Percentiles rank a stretch among this genome's conserved stretches.
Evolutionary conservation across 2,329 filamentous ascomycete genomes (phyloP).

Genomic region (Pseudocercospora crystallina): DNA sequence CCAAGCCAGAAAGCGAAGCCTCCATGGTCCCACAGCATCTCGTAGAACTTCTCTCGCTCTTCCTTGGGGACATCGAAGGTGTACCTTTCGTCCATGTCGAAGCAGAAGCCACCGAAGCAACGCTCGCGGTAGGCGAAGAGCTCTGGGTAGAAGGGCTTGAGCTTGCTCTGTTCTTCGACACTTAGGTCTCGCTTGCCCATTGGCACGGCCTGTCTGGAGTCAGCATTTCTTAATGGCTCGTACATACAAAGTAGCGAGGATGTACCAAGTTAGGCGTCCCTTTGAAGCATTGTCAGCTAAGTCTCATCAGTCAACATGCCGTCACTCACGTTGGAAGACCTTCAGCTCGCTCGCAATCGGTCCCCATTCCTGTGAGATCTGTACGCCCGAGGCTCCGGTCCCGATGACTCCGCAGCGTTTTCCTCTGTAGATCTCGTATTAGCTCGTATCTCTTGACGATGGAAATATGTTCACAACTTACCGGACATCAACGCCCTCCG

Average conservation of each 20-base stretch:
- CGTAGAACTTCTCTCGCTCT: constrained; percentile 39
- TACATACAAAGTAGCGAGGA: background rate
- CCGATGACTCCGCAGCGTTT: constrained; percentile 44
- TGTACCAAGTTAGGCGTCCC: constrained; percentile 11
- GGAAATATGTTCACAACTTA: too few species aligned
- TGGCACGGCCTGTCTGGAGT: constrained; percentile 12
- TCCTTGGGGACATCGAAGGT: constrained; percentile 49
- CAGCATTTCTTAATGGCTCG: background rate
- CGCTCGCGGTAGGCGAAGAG: constrained; percentile 50
- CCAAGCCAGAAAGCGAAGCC: constrained; percentile 23
- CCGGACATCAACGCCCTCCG: constrained; percentile 22
- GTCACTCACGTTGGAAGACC: constrained; percentile 18
- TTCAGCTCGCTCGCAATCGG: constrained; percentile 19
- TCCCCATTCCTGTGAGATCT: constrained; percentile 33
- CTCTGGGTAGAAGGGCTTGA: constrained; percentile 43
- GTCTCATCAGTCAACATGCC: too few species aligned
- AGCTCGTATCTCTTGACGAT: too few species aligned
- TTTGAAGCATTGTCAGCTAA: background rate
- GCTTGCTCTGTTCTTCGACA: constrained; percentile 51
- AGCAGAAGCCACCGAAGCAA: constrained; percentile 60
- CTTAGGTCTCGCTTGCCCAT: constrained; percentile 55
- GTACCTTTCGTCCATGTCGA: constrained; percentile 54
- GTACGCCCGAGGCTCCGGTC: constrained; percentile 43
- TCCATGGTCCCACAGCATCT: constrained; percentile 22
- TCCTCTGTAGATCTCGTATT: constrained; percentile 8